Evolutionary conservation across 192 early-diverging fungal genomes (phyloP).

Genomic region (Blastocladiella britannica): DNA sequence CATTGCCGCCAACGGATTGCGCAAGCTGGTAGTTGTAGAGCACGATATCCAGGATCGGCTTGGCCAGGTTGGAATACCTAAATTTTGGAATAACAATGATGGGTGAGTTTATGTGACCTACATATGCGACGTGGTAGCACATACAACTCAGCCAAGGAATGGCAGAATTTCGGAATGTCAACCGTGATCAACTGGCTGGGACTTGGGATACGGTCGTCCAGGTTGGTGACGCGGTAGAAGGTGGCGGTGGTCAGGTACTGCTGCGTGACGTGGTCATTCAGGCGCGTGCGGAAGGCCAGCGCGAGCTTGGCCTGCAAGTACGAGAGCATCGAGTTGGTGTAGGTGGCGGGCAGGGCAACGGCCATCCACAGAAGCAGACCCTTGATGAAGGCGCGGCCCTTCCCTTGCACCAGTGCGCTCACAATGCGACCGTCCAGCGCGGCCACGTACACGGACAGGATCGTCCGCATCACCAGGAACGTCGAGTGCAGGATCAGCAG

Average conservation of each 20-base stretch:
- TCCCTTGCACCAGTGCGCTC: slow-evolving; percentile 49
- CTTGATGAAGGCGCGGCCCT: slow-evolving; percentile 57
- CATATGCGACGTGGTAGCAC: too few species aligned
- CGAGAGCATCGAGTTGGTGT: slow-evolving; percentile 79
- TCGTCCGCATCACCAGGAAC: slow-evolving; percentile 72
- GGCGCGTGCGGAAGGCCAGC: slow-evolving; percentile 58
- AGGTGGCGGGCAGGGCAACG: slow-evolving; percentile 83
- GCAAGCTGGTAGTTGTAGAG: slow-evolving; percentile 81
- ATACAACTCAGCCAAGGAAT: slow-evolving; percentile 55
- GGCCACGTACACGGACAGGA: slow-evolving; percentile 79
- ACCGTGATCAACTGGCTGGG: slow-evolving; percentile 77
- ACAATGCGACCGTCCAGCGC: slow-evolving; percentile 68
- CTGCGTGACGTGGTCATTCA: slow-evolving; percentile 72
- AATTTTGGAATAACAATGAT: too few species aligned
- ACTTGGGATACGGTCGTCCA: slow-evolving; percentile 81
- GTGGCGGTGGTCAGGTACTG: slow-evolving; percentile 76
- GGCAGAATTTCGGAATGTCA: slow-evolving; percentile 79
- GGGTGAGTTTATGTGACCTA: too few species aligned
- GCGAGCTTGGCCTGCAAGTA: slow-evolving; percentile 57
- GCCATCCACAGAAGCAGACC: slow-evolving; percentile 82
- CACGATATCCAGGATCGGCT: slow-evolving; percentile 81
- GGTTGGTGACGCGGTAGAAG: slow-evolving; percentile 79
- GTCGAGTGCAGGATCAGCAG: slow-evolving; percentile 63
- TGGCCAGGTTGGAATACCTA: slow-evolving; percentile 91
- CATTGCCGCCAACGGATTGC: slow-evolving; percentile 62